Conservation (phyloP, 495 filamentous ascomycete genomes). For the Penicillium verhagenii region DNA sequence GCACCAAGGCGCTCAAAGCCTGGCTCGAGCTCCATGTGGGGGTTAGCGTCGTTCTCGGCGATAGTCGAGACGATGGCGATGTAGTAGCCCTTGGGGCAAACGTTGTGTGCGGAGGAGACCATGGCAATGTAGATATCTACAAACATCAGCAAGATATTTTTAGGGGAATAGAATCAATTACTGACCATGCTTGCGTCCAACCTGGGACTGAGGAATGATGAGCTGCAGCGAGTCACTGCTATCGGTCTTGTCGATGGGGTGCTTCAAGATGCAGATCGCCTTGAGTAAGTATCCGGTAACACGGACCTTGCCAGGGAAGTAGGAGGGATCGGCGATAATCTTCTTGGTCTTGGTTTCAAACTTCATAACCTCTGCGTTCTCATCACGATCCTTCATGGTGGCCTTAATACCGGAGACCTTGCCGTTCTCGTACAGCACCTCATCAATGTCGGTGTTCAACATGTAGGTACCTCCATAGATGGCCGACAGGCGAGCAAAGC, state of each 20-base stretch:
- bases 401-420: slow-evolving; percentile 94
- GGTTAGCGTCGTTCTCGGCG: slow-evolving; percentile 86
- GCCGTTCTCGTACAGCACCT: slow-evolving; percentile 74
- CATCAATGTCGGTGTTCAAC: slow-evolving; percentile 92
- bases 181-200: slow-evolving; percentile 89
- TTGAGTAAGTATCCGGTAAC: slow-evolving; percentile 87
- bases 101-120: slow-evolving; percentile 94
- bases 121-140: slow-evolving; percentile 97
- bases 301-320: slow-evolving; percentile 87
- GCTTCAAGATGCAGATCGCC: slow-evolving; percentile 96
- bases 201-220: slow-evolving; percentile 96
- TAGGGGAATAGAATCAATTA: not conserved
- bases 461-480: slow-evolving; percentile 99
- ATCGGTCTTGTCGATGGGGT: slow-evolving; percentile 85
- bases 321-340: slow-evolving; percentile 93
- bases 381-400: slow-evolving; percentile 82
- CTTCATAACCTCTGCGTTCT: slow-evolving; percentile 80
- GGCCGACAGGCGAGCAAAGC: slow-evolving; percentile 94
- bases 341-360: slow-evolving; percentile 95
- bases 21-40: slow-evolving; percentile 90
- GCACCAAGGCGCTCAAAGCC: slow-evolving; percentile 90
- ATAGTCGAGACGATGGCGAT: slow-evolving; percentile 98
- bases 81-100: slow-evolving; percentile 98
- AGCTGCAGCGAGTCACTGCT: slow-evolving; percentile 89
- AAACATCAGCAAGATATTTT: slow-evolving; percentile 23